Conservation (phyloP, 768 basidiomycete species). For the Rhodotorula diobovata region DNA sequence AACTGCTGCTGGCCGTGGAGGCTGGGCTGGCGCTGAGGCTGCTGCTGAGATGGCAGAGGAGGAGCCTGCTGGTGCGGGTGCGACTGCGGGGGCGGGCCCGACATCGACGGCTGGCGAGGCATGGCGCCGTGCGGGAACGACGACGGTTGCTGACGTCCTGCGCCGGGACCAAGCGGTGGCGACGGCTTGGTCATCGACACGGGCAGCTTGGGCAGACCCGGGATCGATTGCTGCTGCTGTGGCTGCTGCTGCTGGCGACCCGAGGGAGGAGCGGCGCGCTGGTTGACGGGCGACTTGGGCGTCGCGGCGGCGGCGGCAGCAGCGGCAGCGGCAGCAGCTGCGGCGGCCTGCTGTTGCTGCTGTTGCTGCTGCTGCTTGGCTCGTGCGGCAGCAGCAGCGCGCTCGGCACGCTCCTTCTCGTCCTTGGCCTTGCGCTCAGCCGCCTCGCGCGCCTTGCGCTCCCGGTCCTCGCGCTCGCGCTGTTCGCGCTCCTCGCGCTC, state of each 20-base stretch:
- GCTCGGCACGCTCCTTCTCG: conserved; percentile 40
- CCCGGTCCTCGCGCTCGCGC: conserved; percentile 44
- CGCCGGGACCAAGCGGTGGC: not conserved
- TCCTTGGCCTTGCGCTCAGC: conserved; percentile 47
- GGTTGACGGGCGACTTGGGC: conserved; percentile 24
- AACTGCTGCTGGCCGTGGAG: conserved; percentile 17
- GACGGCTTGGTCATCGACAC: conserved; percentile 18
- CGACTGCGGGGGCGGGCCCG: not conserved
- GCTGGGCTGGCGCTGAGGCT: conserved; percentile 18
- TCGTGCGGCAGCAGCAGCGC: conserved; percentile 36
- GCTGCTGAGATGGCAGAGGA: not conserved
- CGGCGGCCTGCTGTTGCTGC: no score
- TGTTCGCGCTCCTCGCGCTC: conserved; percentile 48
- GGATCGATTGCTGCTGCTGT: conserved; percentile 25
- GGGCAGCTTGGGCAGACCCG: conserved; percentile 38
- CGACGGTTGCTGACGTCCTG: conserved; percentile 2
- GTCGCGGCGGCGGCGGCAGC: not conserved
- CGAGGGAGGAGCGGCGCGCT: conserved; percentile 24
- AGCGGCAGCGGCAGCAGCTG: no score
- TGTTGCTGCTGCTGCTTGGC: conserved; percentile 28
- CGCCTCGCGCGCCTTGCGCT: conserved; percentile 57
- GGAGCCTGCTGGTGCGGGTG: conserved; percentile 1
- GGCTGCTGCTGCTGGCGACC: conserved; percentile 16
- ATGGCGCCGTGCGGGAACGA: conserved; percentile 32
- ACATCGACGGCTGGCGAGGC: conserved; percentile 27